phyloP scores from a whole-genome alignment of 2,329 filamentous ascomycete genomes.

The Onygenales sp. region DNA sequence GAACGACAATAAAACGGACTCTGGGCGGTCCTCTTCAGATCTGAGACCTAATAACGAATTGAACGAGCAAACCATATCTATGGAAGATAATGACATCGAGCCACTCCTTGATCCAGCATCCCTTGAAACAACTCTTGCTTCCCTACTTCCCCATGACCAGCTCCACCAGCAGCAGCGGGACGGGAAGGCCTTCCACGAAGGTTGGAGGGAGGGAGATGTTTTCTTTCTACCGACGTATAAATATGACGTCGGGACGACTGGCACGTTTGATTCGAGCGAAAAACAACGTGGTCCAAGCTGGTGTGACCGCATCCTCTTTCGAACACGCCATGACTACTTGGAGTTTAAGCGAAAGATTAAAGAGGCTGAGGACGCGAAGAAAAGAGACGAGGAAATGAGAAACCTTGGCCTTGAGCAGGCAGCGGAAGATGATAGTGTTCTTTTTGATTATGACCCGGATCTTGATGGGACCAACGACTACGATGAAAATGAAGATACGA shows the following conservation, averaged over 20 bases:
- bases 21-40: neutral
- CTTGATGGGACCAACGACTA: conserved; percentile 51
- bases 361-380: conserved; percentile 58
- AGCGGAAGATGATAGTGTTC: conserved; percentile 66
- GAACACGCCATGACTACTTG: conserved; percentile 62
- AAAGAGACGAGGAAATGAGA: conserved; percentile 77
- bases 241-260: conserved; percentile 89
- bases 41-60: neutral
- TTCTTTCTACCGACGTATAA: conserved; percentile 93
- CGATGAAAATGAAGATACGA: conserved; percentile 45
- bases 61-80: conserved; percentile 10
- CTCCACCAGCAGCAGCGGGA: conserved; percentile 62
- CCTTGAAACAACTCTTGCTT: conserved; percentile 78
- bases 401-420: conserved; percentile 64
- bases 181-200: conserved; percentile 77
- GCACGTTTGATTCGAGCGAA: conserved; percentile 88
- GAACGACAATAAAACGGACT: neutral
- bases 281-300: conserved; percentile 89
- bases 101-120: conserved; percentile 71
- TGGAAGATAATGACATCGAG: conserved; percentile 56
- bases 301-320: conserved; percentile 89
- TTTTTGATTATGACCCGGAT: conserved; percentile 87
- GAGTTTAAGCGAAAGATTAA: conserved; percentile 53
- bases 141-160: conserved; percentile 83
- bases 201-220: conserved; percentile 83